Evolutionary conservation across 2,329 filamentous ascomycete genomes (phyloP).

Genomic region (Xylaria sp.): DNA sequence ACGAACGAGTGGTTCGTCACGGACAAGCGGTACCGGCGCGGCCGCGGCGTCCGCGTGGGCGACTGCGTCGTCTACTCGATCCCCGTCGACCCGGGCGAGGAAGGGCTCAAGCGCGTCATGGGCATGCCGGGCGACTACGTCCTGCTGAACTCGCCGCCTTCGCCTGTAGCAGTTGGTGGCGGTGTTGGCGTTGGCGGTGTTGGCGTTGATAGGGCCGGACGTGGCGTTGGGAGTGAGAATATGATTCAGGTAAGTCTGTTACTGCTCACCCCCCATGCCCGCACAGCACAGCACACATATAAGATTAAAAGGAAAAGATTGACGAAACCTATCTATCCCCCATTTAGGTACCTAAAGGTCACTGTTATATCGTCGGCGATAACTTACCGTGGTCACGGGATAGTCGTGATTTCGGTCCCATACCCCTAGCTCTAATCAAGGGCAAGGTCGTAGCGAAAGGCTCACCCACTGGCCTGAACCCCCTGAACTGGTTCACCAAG

Average conservation of each 20-base stretch:
- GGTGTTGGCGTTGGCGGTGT: neutral
- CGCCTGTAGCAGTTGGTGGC: conserved; percentile 46
- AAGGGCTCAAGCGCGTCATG: conserved; percentile 82
- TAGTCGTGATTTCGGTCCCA: conserved; percentile 84
- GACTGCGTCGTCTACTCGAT: conserved; percentile 85
- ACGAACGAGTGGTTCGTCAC: conserved; percentile 76
- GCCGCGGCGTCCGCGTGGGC: conserved; percentile 75
- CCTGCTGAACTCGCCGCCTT: conserved; percentile 66
- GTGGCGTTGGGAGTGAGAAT: conserved; percentile 47
- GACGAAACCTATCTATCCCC: too few relatives aligned
- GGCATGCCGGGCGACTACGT: conserved; percentile 83
- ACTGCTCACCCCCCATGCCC: too few relatives aligned
- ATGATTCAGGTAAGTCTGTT: conserved; percentile 71
- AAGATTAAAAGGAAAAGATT: too few relatives aligned
- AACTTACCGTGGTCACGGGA: conserved; percentile 87
- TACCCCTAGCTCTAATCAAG: conserved; percentile 84
- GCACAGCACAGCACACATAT: too few relatives aligned
- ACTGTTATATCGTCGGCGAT: conserved; percentile 92
- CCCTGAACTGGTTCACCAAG: conserved; percentile 63
- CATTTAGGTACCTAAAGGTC: conserved; percentile 82
- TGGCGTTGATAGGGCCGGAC: conserved; percentile 40
- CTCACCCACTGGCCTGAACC: conserved; percentile 52
- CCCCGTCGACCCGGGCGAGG: conserved; percentile 69
- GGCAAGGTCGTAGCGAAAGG: conserved; percentile 80
- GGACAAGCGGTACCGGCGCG: conserved; percentile 74